Evolutionary conservation across 352 stramenopile genomes (phyloP).

Genomic region (Saprolegnia diclina): DNA sequence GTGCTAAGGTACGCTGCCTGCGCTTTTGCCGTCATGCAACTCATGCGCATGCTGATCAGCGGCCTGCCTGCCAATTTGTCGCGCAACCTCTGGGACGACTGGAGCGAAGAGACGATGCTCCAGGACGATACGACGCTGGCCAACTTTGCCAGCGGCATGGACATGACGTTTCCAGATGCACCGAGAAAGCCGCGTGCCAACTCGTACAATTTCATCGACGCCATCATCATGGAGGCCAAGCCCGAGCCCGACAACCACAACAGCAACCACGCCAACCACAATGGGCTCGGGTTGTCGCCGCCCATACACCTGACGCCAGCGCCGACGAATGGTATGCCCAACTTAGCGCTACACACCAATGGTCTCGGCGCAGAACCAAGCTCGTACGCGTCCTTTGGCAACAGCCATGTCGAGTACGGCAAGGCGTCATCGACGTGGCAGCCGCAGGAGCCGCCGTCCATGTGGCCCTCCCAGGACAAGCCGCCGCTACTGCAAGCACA

Average conservation of each 20-base stretch:
- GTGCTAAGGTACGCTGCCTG: slow-evolving; percentile 22
- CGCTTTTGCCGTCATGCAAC: not conserved
- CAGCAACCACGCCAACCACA: slow-evolving; percentile 6
- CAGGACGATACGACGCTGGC: slow-evolving; percentile 23
- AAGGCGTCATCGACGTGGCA: slow-evolving; percentile 9
- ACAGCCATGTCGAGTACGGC: slow-evolving; percentile 13
- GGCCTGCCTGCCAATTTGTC: slow-evolving; percentile 74
- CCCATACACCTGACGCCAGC: not conserved
- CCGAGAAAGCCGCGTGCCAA: not conserved
- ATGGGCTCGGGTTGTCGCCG: not conserved
- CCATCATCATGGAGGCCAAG: slow-evolving; percentile 12
- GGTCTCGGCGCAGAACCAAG: not conserved
- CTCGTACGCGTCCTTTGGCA: not conserved
- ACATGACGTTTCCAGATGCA: slow-evolving; percentile 25
- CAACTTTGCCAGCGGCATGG: slow-evolving; percentile 34
- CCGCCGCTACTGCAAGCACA: slow-evolving; percentile 38
- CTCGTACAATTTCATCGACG: slow-evolving; percentile 20
- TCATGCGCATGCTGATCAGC: slow-evolving; percentile 31
- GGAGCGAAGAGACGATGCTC: slow-evolving; percentile 64
- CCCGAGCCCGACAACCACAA: slow-evolving; percentile 18
- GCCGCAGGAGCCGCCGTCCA: slow-evolving; percentile 29
- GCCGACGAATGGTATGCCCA: not conserved
- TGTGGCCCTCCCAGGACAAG: slow-evolving; percentile 24
- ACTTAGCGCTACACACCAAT: not conserved
- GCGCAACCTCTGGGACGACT: slow-evolving; percentile 84